Conservation (phyloP, 768 basidiomycete genomes). For the Termitomyces sp. region DNA sequence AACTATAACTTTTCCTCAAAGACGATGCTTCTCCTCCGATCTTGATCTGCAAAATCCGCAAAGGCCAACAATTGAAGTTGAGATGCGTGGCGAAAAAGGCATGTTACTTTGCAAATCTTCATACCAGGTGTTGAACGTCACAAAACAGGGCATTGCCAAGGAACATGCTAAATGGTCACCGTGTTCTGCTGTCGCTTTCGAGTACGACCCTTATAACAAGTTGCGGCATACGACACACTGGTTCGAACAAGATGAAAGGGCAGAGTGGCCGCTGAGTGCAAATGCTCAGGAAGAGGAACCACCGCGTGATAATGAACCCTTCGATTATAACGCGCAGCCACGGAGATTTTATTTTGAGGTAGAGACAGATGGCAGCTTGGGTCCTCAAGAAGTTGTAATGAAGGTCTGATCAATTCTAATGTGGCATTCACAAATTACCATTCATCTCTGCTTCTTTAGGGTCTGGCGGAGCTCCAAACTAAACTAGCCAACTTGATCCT, state of each 20-base stretch:
- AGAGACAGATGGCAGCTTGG: conserved; percentile 88
- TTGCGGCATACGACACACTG: conserved; percentile 93
- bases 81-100: conserved; percentile 93
- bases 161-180: conserved; percentile 99
- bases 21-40: conserved; percentile 66
- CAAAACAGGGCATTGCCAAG: conserved; percentile 84
- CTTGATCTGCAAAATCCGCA: conserved; percentile 86
- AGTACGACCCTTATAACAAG: conserved; percentile 98
- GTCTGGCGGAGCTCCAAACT: conserved; percentile 70
- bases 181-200: conserved; percentile 89
- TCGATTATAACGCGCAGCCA: conserved; percentile 86
- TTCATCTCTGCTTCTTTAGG: conserved; percentile 33
- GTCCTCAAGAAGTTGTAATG: conserved; percentile 85
- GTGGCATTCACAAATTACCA: background rate
- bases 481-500: conserved; percentile 78
- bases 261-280: conserved; percentile 88
- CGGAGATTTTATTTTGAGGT: conserved; percentile 91
- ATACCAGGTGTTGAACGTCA: background rate
- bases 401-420: conserved; percentile 41
- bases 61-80: conserved; percentile 86
- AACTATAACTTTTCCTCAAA: conserved; percentile 18
- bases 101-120: conserved; percentile 7
- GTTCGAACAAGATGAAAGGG: conserved; percentile 76
- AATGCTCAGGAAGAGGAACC: conserved; percentile 84
- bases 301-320: conserved; percentile 72